phyloP scores from a whole-genome alignment of 2,329 filamentous ascomycete species.

The Fusarium torreyae region DNA sequence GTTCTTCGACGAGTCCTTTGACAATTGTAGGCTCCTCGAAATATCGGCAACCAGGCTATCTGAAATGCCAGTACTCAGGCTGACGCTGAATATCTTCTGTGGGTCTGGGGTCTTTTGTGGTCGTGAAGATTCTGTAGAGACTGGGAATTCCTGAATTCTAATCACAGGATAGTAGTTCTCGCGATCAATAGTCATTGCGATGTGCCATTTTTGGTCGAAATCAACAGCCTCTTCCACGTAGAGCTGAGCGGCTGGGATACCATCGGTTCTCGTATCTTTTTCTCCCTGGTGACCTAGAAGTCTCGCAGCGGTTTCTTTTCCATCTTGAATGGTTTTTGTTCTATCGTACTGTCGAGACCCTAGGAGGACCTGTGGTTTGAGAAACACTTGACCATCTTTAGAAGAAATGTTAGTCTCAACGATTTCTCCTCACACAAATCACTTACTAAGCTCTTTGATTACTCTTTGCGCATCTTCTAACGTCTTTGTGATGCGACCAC shows the following conservation, averaged over 20 bases:
- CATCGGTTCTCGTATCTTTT: constrained; percentile 10
- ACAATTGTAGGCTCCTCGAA: constrained; percentile 9
- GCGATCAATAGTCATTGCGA: constrained; percentile 61
- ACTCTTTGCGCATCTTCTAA: constrained; percentile 42
- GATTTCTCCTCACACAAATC: fast-evolving
- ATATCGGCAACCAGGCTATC: constrained; percentile 39
- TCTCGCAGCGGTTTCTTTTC: not conserved
- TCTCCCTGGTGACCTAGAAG: constrained; percentile 30
- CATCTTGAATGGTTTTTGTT: not conserved
- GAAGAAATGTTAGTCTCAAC: not conserved
- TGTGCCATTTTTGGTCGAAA: constrained; percentile 56
- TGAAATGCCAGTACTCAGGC: constrained; percentile 37
- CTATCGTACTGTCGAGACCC: not conserved
- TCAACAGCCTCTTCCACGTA: constrained; percentile 55
- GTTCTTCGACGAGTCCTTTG: not conserved
- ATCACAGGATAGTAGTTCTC: constrained; percentile 57
- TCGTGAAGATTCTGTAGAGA: constrained; percentile 39
- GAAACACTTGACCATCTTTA: constrained; percentile 43
- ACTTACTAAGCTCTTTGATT: constrained; percentile 46
- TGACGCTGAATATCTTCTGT: constrained; percentile 46
- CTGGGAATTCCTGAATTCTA: constrained; percentile 48
- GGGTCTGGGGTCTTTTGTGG: not conserved
- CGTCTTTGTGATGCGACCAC: constrained; percentile 41
- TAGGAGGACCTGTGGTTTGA: constrained; percentile 48
- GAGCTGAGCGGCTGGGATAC: constrained; percentile 47